Evolutionary conservation across 2,329 filamentous ascomycete species (phyloP).

Genomic region (Arthrinium phaeospermum): DNA sequence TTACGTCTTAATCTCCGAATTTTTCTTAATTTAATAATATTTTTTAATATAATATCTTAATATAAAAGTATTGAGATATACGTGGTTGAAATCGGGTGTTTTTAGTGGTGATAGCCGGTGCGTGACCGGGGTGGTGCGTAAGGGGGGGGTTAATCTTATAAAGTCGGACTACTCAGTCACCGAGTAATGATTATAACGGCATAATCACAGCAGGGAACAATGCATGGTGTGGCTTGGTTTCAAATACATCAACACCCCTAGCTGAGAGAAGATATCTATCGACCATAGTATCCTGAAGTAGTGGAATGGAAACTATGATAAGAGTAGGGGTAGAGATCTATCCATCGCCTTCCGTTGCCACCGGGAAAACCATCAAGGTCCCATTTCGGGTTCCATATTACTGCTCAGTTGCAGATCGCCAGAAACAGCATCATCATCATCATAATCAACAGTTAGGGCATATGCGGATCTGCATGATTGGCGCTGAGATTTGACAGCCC

Average conservation of each 20-base stretch:
- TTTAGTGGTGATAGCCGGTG: too few species aligned
- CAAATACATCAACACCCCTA: not conserved
- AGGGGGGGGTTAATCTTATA: too few species aligned
- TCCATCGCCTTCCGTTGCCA: not conserved
- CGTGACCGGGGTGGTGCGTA: too few species aligned
- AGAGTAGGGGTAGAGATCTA: not conserved
- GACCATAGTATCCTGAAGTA: not conserved
- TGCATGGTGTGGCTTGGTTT: not conserved
- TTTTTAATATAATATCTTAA: too few species aligned
- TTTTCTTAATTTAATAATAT: too few species aligned
- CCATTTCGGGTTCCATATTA: not conserved
- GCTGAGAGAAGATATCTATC: not conserved
- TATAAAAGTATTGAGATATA: too few species aligned
- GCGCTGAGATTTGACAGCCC: too few species aligned
- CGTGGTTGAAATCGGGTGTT: too few species aligned
- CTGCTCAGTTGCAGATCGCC: not conserved
- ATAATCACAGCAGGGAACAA: not conserved
- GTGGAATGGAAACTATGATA: not conserved
- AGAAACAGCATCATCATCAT: not conserved
- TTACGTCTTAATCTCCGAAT: too few species aligned
- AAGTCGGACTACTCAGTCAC: not conserved
- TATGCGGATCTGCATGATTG: not conserved
- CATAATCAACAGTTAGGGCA: not conserved
- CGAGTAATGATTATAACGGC: not conserved
- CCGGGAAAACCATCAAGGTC: not conserved